Evolutionary conservation across 106 monocot genomes (phyloP).

Genomic region (Platanthera guangdongensis): DNA sequence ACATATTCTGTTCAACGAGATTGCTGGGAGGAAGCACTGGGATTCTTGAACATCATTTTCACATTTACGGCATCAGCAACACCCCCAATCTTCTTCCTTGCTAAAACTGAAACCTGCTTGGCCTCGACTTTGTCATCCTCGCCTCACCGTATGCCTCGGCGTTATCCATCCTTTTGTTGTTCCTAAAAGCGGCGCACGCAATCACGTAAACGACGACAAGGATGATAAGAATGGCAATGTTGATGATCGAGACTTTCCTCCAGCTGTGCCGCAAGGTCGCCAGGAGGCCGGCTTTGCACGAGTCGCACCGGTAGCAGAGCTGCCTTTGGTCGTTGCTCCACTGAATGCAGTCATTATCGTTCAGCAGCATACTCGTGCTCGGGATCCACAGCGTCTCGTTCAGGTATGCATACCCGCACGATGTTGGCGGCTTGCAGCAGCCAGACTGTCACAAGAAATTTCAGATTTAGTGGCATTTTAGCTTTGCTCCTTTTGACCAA

Average conservation of each 20-base stretch:
- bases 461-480: not conserved
- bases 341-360: conserved; percentile 32
- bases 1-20: not conserved
- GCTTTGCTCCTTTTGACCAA: too few relatives aligned
- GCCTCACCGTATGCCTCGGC: conserved; percentile 39
- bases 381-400: conserved; percentile 55
- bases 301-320: conserved; percentile 60
- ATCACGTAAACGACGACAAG: conserved; percentile 46
- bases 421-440: conserved; percentile 67
- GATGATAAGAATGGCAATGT: conserved; percentile 51
- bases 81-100: not conserved
- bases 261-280: conserved; percentile 40
- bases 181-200: conserved; percentile 41
- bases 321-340: conserved; percentile 68
- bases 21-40: not conserved
- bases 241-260: conserved; percentile 61
- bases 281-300: conserved; percentile 54
- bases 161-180: conserved; percentile 38
- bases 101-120: conserved; percentile 70
- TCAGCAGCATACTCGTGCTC: not conserved
- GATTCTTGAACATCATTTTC: not conserved
- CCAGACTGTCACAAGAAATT: conserved; percentile 36
- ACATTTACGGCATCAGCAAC: not conserved
- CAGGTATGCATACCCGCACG: conserved; percentile 37
- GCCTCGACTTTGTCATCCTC: conserved; percentile 56